Evolutionary conservation across 2,329 filamentous ascomycete genomes (phyloP).

Genomic region (Ophiostoma australiae): DNA sequence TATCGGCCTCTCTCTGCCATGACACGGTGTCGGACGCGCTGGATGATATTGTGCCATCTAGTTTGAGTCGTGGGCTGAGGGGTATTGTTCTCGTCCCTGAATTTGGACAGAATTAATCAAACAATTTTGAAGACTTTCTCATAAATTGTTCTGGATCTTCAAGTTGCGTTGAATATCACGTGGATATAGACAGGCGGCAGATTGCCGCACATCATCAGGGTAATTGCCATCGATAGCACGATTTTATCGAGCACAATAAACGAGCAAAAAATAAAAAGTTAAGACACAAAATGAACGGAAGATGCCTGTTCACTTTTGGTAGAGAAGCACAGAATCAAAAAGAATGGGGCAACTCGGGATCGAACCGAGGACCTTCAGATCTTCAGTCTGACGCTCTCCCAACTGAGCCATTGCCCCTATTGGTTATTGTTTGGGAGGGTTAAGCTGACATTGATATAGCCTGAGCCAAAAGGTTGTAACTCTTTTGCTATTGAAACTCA

Average conservation of each 20-base stretch:
- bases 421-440: neutral
- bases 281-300: neutral
- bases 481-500: too few relatives aligned
- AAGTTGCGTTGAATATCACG: neutral
- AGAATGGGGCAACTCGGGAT: slow-evolving; percentile 24
- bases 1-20: slow-evolving; percentile 31
- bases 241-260: neutral
- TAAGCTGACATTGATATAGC: neutral
- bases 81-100: neutral
- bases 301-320: neutral
- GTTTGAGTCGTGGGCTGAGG: neutral
- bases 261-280: neutral
- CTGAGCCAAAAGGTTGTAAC: too few relatives aligned
- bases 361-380: slow-evolving; percentile 25
- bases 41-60: neutral
- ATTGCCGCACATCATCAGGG: neutral
- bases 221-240: neutral
- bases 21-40: neutral
- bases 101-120: neutral
- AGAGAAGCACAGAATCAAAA: neutral
- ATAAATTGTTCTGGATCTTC: neutral
- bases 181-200: neutral
- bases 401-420: slow-evolving; percentile 24
- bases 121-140: too few relatives aligned
- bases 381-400: slow-evolving; percentile 25